Conservation (phyloP, 306 rosid species). For the Rosa rugosa region DNA sequence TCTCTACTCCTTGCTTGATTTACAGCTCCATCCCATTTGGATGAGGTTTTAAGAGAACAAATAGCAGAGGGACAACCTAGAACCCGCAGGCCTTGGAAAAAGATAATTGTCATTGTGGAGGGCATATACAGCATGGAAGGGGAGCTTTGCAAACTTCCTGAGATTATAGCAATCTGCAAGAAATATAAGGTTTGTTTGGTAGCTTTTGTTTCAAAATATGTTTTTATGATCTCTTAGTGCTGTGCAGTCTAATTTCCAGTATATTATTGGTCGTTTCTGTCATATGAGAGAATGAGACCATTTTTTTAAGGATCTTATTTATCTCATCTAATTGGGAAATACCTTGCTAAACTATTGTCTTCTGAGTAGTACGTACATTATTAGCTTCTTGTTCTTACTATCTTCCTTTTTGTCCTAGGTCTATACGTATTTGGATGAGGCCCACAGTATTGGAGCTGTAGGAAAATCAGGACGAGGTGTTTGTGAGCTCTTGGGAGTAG, state of each 20-base stretch:
- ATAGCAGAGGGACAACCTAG: slow-evolving; percentile 95
- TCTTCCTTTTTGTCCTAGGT: slow-evolving; percentile 39
- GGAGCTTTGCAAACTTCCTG: slow-evolving; percentile 93
- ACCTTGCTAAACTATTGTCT: background rate
- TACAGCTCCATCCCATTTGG: slow-evolving; percentile 80
- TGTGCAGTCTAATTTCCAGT: background rate
- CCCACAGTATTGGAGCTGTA: slow-evolving; percentile 96
- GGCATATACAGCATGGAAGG: slow-evolving; percentile 99
- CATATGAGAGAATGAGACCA: background rate
- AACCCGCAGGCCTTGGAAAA: slow-evolving; percentile 94
- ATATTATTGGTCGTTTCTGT: background rate
- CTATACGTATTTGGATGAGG: slow-evolving; percentile 85
- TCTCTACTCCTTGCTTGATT: slow-evolving; percentile 17
- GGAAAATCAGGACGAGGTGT: slow-evolving; percentile 72
- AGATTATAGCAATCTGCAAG: slow-evolving; percentile 83
- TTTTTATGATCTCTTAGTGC: background rate
- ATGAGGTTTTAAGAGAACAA: slow-evolving; percentile 85
- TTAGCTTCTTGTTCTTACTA: slow-evolving; percentile 6
- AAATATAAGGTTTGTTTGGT: slow-evolving; percentile 60
- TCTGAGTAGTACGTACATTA: background rate
- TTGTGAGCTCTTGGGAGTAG: slow-evolving; percentile 89
- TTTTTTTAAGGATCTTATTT: background rate
- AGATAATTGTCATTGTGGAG: slow-evolving; percentile 84
- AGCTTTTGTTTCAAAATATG: background rate
- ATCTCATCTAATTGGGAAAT: background rate